Evolutionary conservation across 768 basidiomycete species (phyloP).

Genomic region (Suillus americanus): DNA sequence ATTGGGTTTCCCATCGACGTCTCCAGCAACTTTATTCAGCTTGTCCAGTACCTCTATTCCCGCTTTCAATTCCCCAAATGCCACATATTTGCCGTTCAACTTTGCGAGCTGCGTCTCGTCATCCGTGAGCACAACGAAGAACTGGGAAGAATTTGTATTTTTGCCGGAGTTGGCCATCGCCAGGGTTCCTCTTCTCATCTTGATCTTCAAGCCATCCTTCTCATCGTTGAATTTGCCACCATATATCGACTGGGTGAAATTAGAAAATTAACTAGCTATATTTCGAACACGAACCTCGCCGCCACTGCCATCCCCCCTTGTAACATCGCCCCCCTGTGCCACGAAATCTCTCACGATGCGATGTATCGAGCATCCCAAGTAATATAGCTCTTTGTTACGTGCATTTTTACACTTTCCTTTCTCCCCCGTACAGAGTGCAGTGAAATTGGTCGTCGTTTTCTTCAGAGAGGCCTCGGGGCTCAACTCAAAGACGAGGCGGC

Average conservation of each 20-base stretch:
- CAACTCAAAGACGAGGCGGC: constrained; percentile 42
- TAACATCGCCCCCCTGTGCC: constrained; percentile 55
- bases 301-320: constrained; percentile 50
- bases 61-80: constrained; percentile 39
- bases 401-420: constrained; percentile 45
- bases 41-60: constrained; percentile 34
- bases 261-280: constrained; percentile 1
- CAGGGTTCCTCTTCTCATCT: constrained; percentile 42
- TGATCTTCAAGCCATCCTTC: constrained; percentile 46
- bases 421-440: constrained; percentile 46
- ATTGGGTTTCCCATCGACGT: constrained; percentile 34
- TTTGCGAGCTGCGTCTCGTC: constrained; percentile 42
- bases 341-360: constrained; percentile 48
- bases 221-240: constrained; percentile 52
- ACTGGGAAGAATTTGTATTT: constrained; percentile 49
- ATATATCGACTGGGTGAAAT: constrained; percentile 38
- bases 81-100: constrained; percentile 49
- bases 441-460: constrained; percentile 50
- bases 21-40: constrained; percentile 33
- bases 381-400: constrained; percentile 45
- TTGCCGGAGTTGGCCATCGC: constrained; percentile 55
- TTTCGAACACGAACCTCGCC: constrained; percentile 44
- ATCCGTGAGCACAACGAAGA: constrained; percentile 48
- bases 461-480: constrained; percentile 38
- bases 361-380: constrained; percentile 44